phyloP scores from a whole-genome alignment of 23 red algal species.

The Agarophyton chilense region DNA sequence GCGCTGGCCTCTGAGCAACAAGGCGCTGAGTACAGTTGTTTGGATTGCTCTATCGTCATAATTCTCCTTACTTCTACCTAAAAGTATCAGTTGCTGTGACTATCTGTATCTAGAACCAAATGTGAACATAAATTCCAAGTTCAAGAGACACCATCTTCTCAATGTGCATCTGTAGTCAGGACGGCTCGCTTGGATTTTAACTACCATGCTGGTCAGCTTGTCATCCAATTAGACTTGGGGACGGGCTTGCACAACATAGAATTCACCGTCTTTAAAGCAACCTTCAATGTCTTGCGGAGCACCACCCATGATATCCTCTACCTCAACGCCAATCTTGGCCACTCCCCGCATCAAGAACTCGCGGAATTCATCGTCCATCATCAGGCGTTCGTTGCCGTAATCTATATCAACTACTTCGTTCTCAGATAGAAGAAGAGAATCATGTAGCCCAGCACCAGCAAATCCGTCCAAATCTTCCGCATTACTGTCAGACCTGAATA shows the following conservation, averaged over 20 bases:
- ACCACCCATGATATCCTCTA: constrained; percentile 57
- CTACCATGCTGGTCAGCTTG: neutral
- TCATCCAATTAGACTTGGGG: constrained; percentile 76
- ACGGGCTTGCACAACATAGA: constrained; percentile 86
- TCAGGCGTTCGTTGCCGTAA: constrained; percentile 53
- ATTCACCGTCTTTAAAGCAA: constrained; percentile 74
- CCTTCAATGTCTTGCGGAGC: constrained; percentile 80
- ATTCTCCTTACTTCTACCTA: no score
- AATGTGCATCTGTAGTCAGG: no score
- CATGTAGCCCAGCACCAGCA: constrained; percentile 81
- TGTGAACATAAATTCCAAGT: neutral
- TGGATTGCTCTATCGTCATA: no score
- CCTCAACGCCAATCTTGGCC: constrained; percentile 45
- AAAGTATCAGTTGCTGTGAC: no score
- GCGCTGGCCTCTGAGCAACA: no score
- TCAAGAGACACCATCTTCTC: neutral
- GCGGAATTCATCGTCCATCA: constrained; percentile 54
- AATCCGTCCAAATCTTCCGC: constrained; percentile 77
- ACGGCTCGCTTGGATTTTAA: no score
- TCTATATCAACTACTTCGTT: constrained; percentile 18
- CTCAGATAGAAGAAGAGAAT: constrained; percentile 33
- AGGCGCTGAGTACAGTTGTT: no score
- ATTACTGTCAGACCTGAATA: constrained; percentile 79
- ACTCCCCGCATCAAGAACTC: constrained; percentile 25
- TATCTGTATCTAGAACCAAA: neutral